These are phyloP conservation scores for Hemileia vastatrix DNA, from an alignment of 1,284 basidiomycete genomes.

Conservation along the genomic window DNA sequence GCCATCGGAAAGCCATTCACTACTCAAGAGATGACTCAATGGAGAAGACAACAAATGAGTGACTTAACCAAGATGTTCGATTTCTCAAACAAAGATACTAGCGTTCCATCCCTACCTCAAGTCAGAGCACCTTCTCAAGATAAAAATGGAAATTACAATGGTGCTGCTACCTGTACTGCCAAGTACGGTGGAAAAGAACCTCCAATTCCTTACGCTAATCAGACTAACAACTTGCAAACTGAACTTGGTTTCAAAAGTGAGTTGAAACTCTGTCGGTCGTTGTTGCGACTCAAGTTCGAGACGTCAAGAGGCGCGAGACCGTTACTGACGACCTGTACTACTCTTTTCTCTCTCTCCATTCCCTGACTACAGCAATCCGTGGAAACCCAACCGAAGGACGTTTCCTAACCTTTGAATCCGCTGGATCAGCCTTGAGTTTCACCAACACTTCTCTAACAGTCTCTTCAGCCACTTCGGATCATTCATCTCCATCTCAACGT, in stretches of 20 bases:
- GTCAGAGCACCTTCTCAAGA: conserved; percentile 24
- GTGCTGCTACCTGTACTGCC: conserved; percentile 21
- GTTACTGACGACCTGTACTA: not conserved
- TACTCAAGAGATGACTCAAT: conserved; percentile 29
- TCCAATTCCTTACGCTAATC: conserved; percentile 20
- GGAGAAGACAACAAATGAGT: conserved; percentile 34
- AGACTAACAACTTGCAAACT: conserved; percentile 24
- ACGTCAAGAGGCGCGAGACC: not conserved
- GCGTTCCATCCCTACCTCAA: conserved; percentile 13
- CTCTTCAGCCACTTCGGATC: not conserved
- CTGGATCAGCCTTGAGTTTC: conserved; percentile 28
- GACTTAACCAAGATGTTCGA: conserved; percentile 35
- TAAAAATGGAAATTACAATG: conserved; percentile 26
- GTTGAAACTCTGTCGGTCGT: conserved; percentile 28
- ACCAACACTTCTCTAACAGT: not conserved
- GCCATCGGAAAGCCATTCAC: conserved; percentile 31
- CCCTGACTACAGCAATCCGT: conserved; percentile 24
- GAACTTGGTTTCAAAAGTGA: conserved; percentile 33
- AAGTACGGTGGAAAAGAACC: conserved; percentile 23
- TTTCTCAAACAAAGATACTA: conserved; percentile 28
- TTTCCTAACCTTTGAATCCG: conserved; percentile 31
- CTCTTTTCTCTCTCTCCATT: conserved; percentile 7
- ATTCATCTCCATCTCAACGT: conserved; percentile 6
- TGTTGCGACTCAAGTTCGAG: conserved; percentile 26
- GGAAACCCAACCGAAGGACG: conserved; percentile 35